Evolutionary conservation across 805 yeast genomes (phyloP).

Genomic region (Ogataea neopini): DNA sequence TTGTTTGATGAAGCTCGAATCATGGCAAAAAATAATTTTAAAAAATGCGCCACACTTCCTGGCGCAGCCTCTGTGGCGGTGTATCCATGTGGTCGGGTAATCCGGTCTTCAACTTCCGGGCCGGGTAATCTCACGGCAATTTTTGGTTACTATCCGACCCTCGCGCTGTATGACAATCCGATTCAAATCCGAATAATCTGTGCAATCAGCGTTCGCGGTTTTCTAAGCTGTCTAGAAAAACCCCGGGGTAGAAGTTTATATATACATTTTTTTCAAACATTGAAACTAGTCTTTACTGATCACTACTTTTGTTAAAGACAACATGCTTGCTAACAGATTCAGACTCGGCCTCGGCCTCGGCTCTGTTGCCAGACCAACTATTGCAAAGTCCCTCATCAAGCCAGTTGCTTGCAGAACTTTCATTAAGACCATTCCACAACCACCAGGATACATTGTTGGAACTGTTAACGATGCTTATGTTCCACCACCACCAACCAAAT

Average conservation of each 20-base stretch:
- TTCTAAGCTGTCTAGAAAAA: conserved; percentile 9
- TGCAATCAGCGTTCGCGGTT: conserved; percentile 13
- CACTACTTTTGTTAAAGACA: neutral
- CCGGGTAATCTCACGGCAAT: conserved; percentile 4
- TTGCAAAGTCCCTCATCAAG: conserved; percentile 9
- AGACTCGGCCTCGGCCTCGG: conserved; percentile 27
- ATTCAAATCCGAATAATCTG: conserved; percentile 6
- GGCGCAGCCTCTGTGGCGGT: neutral
- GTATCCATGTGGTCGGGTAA: neutral
- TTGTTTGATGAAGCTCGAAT: neutral
- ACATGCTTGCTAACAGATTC: conserved; percentile 16
- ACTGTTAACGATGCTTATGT: conserved; percentile 72
- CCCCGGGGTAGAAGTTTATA: conserved; percentile 4
- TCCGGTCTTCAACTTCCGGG: no score
- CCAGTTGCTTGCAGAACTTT: conserved; percentile 22
- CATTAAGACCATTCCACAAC: conserved; percentile 47
- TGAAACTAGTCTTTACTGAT: no score
- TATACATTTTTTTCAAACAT: neutral
- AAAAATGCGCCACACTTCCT: neutral
- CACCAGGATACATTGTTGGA: conserved; percentile 73
- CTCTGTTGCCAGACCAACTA: conserved; percentile 10
- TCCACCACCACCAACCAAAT: conserved; percentile 53
- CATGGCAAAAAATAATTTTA: neutral
- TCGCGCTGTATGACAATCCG: neutral
- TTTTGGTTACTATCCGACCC: neutral